Base-by-base conservation (phyloP, 2,329 filamentous ascomycete genomes). In the Aspergillus phoenicis region DNA sequence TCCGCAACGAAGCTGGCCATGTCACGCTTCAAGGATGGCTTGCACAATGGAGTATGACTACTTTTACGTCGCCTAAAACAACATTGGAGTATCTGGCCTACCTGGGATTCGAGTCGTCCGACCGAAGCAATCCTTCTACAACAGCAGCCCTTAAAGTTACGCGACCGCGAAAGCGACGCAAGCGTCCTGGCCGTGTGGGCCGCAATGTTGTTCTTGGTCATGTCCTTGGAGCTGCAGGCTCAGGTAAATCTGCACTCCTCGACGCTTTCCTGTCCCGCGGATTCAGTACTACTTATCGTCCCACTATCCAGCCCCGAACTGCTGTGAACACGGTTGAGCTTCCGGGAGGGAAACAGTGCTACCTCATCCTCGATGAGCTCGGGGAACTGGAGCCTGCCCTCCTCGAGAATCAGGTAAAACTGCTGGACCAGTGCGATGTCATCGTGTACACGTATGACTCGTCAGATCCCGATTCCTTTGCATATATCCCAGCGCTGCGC, bases 41-140 rank as follows among this genome's bases (percentile, higher is more conserved):
- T 39, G 95, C 95, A 4, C 95, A 99, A 71, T 99, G 95, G 95
- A 97, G 93, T 74, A 99, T 99, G 95, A 99, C 95, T 0, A 99
- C 95, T 0, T 99, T 98, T 70, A 87, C 96, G 62, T 93, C 96
- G 59, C 94, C 95, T 11, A 96, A 95, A 73, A 97, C 92, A 0
- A 98, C 95, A 0, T 84, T 99, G 4, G 93, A 96, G 69, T 99
- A 99, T 74, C 87, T 99, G 2, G 95, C 95, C 3, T 97, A 97
- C 73, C 87, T 99, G 2, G 95, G 95, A 1, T 99, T 97, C 71
- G 95, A 98, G 73, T 89, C 91, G 2, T 82, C 87, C 2, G 90
- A 90, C 68, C 79, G 81, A 59, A 82, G 85, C n/a, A 90, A 89
- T 60, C 89, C 90, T 41, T 88, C 89, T 0, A 92, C 91, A 1